A percentile compares a stretch with the other conserved stretches of the same genome.
These are phyloP conservation scores for Chaetomium olivaceum DNA, from an alignment of 2,329 filamentous ascomycete genomes.

Conservation along the genomic window DNA sequence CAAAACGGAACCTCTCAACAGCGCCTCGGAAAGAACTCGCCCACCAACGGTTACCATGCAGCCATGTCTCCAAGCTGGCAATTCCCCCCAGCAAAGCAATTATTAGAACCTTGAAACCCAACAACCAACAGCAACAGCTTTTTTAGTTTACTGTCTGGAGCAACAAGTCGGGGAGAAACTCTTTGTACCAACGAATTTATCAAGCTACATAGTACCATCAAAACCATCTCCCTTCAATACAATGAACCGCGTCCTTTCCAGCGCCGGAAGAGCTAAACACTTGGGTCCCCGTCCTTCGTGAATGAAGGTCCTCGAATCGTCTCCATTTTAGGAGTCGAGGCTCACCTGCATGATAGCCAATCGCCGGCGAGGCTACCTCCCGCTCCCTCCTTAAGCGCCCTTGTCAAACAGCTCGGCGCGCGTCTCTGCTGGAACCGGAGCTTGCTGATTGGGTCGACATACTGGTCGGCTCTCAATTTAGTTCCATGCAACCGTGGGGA, in stretches of 20 bases:
- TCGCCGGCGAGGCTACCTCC: conserved; percentile 15
- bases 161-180: background rate
- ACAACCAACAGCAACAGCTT: background rate
- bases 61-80: background rate
- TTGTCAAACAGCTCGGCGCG: conserved; percentile 26
- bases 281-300: background rate
- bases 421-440: conserved; percentile 17
- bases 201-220: background rate
- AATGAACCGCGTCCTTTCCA: background rate
- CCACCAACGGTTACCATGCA: background rate
- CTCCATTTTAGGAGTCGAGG: background rate
- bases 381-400: conserved; percentile 31
- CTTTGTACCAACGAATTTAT: background rate
- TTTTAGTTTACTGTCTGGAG: background rate
- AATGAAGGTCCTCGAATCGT: background rate
- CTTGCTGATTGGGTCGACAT: conserved; percentile 23
- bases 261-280: background rate
- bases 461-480: conserved; percentile 24
- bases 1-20: background rate
- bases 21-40: too few relatives aligned
- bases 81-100: background rate
- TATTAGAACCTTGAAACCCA: background rate
- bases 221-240: background rate
- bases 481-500: conserved; percentile 19
- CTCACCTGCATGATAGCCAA: conserved; percentile 23